Evolutionary conservation across 2,329 filamentous ascomycete species (phyloP), one percentile per base, ranked within the genome.

Genomic region (Cytospora piceae): DNA sequence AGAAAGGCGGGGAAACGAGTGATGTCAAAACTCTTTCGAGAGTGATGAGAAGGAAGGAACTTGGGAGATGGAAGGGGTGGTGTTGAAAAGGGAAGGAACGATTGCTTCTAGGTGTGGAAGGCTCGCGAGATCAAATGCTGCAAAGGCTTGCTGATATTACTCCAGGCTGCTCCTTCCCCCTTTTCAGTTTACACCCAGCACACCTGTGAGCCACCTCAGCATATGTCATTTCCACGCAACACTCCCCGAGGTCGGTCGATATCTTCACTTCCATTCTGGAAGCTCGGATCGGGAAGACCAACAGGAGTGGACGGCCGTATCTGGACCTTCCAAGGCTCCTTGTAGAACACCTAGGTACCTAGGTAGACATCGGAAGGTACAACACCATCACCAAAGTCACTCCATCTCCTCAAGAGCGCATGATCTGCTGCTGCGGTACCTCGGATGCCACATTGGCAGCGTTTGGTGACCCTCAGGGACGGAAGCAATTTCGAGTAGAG

Each of bases 81-180:
- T 61, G 49, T 61, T 39, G 42, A 58, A 58, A 51, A 58, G 57
- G 65, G 67, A 67, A 67, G 58, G 58, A 59, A 63, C 65, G 64
- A 67, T 31, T 49, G 55, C 61, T 54, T 62, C 27, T 31, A 46
- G 17, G 17, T 17, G 12, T 34, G 53, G 53, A 46, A 63, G 54
- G n/a, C 42, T 39, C 39, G 46, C 29, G 61, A 24, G 37, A n/a
- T 22, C 22, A 34, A 37, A 54, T 14, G 39, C n/a, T 20, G 60
- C 1, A 12, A 49, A 14, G 32, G 39, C 9, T 12, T 27, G 14
- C 37, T 11, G 3, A 27, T 37, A 27, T 27, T 37, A 20, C 53
- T 24, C 34, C 46, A 24, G 46, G n/a, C 29, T 51, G 6, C 61
- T 57, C 61, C 42, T 63, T 57, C 61, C 31, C 27, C 29, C 17